Evolutionary conservation across 192 early-diverging fungal genomes (phyloP), one percentile per base, ranked within the genome.

Genomic region (Coemansia sp.): DNA sequence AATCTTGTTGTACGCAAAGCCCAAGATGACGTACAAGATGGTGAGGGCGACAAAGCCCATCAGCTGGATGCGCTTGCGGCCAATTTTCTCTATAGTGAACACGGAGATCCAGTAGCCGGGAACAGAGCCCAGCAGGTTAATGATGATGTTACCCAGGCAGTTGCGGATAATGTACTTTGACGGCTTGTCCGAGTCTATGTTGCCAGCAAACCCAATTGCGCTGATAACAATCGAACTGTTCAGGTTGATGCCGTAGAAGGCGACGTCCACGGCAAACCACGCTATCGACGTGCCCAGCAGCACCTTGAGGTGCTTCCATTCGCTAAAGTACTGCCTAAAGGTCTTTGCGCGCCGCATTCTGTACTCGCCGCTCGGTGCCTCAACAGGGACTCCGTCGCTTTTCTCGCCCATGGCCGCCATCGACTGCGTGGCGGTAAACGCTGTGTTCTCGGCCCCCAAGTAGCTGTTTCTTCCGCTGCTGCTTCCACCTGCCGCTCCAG

Each of bases 81-180:
- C 97, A 35, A 92, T 67, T 62, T 75, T 77, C 61, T 99, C 97
- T 40, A 99, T 91, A 20, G 89, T 79, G 61, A 91, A 90, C 65
- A 99, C 94, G 4, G 91, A 82, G 73, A 99, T 84, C 92, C 92
- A 96, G 89, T 97, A 99, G 46, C 97, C 97, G 36, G 97, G 97
- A 9, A 99, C 86, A 33, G 88, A 88, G 48, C 92, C 92, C 17
- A 92, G 82, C 15, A 92, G 61, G 46, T 92, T 91, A 74, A 99
- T 89, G 70, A 95, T 95, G 69, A 95, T 86, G 85, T 91, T 95
- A 64, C 97, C 97, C 67, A 94, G 76, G 22, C 84, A 88, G 74
- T 88, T 88, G 82, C 83, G 88, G 59, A 89, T 81, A 41, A 86
- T 84, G 43, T 65, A 74, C 10, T 74, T 62, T 15, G 69, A 75